phyloP scores from a whole-genome alignment of 2,329 filamentous ascomycete genomes.

The Lachnellula willkommii region DNA sequence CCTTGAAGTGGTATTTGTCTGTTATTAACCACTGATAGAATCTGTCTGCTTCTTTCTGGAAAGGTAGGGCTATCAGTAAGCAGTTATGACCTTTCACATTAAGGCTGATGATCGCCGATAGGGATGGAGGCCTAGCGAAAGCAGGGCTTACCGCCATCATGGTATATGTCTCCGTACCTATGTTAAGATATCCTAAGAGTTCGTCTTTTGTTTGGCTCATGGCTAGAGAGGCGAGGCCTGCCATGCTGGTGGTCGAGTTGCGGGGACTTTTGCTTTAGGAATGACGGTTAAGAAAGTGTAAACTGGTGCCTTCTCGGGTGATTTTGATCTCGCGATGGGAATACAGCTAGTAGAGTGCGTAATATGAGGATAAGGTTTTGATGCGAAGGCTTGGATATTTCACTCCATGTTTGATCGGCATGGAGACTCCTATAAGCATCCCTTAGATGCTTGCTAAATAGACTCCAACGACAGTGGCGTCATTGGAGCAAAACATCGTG shows the following conservation, averaged over 20 bases:
- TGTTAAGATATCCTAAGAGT: slow-evolving; percentile 25
- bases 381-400: neutral
- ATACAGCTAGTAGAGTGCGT: neutral
- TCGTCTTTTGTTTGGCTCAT: slow-evolving; percentile 32
- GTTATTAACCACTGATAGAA: slow-evolving; percentile 29
- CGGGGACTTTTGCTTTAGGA: neutral
- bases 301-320: neutral
- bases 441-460: neutral
- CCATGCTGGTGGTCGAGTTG: slow-evolving; percentile 14
- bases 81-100: slow-evolving; percentile 6
- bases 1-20: slow-evolving; percentile 26
- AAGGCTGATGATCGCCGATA: neutral
- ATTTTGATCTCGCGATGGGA: slow-evolving; percentile 5
- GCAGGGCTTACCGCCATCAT: slow-evolving; percentile 28
- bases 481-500: neutral
- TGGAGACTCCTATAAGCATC: neutral
- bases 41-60: slow-evolving; percentile 30
- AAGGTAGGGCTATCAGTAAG: slow-evolving; percentile 18
- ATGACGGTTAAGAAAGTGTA: neutral
- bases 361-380: neutral
- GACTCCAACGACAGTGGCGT: neutral
- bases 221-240: slow-evolving; percentile 18
- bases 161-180: slow-evolving; percentile 24
- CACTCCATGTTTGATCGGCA: neutral
- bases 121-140: neutral